Base-by-base conservation (phyloP, 768 basidiomycete genomes). In the Lactarius evosmus region DNA sequence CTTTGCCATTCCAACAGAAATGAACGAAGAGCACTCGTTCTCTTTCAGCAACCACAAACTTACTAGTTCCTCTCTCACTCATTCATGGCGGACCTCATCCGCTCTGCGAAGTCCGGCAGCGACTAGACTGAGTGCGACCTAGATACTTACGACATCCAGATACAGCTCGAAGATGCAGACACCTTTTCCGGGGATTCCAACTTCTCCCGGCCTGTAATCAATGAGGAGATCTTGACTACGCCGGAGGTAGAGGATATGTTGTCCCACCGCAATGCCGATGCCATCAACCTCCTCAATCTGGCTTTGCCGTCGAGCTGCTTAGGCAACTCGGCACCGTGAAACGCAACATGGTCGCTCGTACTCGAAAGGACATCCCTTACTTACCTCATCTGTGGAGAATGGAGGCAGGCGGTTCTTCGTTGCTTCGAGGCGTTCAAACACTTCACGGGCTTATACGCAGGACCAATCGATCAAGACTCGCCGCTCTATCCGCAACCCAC, bases 61-160 rank as follows among this genome's bases (percentile, higher is more conserved):
- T n/a, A n/a, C n/a, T n/a, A n/a, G n/a, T n/a, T n/a, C n/a, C n/a
- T n/a, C n/a, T n/a, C n/a, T n/a, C n/a, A n/a, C n/a, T n/a, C n/a
- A n/a, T n/a, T n/a, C n/a, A 62, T 62, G 61, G 61, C 61, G 8
- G 50, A 56, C 29, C 22, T 62, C 32, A 25, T 56, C 3, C 53
- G 41, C 12, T 22, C 53, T 33, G 30, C 61, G 1, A 62, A 56
- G 54, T 62, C 53, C 8, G 55, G 61, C 22, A 56, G 54, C 36
- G 54, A 62, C n/a, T 62, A 54, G 53, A 49, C 41, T 3, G 29
- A 14, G 11, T 34, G 17, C 17, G 61, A 62, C 3, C 40, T 62
- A 25, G 22, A 25, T 8, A 22, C 60, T 16, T 61, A 55, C 8
- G 29, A 58, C 27, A 58, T 58, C 40, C 7, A 7, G 27, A 7